Percentiles rank a stretch among this genome's conserved stretches.
Evolutionary conservation across 129 eudicot genomes (phyloP).

Genomic region (Flaveria bidentis): DNA sequence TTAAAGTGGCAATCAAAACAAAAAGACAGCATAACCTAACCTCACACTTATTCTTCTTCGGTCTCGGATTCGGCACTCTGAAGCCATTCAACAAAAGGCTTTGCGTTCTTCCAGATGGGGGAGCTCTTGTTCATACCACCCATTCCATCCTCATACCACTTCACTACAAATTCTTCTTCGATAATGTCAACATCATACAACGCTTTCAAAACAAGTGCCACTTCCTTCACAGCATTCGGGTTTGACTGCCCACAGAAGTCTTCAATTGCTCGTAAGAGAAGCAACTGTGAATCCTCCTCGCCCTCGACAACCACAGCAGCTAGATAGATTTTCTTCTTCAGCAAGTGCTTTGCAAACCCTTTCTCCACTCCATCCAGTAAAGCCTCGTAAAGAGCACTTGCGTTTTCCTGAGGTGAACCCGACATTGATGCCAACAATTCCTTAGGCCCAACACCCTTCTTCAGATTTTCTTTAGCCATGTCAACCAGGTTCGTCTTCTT

Average conservation of each 20-base stretch:
- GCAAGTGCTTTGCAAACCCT: slow-evolving; percentile 18
- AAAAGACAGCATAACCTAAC: neutral
- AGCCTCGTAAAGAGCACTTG: slow-evolving; percentile 11
- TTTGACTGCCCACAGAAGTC: slow-evolving; percentile 13
- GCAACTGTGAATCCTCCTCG: slow-evolving; percentile 9
- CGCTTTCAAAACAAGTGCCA: slow-evolving; percentile 17
- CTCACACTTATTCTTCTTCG: slow-evolving; percentile 19
- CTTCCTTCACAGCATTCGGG: slow-evolving; percentile 15
- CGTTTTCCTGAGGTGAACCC: slow-evolving; percentile 2
- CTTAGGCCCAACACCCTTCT: slow-evolving; percentile 32
- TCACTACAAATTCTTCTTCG: slow-evolving; percentile 3
- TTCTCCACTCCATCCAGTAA: slow-evolving; percentile 13
- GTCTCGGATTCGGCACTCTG: slow-evolving; percentile 20
- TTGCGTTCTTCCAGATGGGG: slow-evolving; percentile 9
- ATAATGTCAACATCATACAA: slow-evolving; percentile 14
- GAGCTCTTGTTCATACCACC: neutral
- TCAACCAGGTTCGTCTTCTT: slow-evolving; percentile 33
- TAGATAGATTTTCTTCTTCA: slow-evolving; percentile 14
- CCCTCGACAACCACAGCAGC: slow-evolving; percentile 7
- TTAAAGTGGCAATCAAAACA: neutral
- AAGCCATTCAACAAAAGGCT: slow-evolving; percentile 23
- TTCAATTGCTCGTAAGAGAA: slow-evolving; percentile 11
- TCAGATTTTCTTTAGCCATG: slow-evolving; percentile 39
- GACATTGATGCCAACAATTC: slow-evolving; percentile 10
- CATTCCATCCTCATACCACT: slow-evolving; percentile 14